Evolutionary conservation across 768 basidiomycete genomes (phyloP).

Genomic region (Tricholoma sp.): DNA sequence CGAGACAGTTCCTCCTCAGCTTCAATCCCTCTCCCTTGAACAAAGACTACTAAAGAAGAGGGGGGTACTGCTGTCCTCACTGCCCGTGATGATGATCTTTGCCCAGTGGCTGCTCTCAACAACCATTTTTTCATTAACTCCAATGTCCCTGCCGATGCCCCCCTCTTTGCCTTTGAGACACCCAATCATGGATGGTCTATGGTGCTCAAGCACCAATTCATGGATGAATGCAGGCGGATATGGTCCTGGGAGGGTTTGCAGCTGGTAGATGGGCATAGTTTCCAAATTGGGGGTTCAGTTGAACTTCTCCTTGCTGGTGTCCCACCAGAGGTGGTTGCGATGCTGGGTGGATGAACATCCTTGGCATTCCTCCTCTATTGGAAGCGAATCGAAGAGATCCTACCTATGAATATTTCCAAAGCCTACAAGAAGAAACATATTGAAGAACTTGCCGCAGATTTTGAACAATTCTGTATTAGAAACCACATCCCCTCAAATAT

Average conservation of each 20-base stretch:
- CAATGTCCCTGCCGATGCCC: constrained; percentile 1
- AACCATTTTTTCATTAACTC: constrained; percentile 18
- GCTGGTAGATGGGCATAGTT: constrained; percentile 17
- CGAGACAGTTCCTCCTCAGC: constrained; percentile 2
- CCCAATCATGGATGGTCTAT: neutral
- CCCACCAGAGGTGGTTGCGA: constrained; percentile 25
- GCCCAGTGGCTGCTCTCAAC: constrained; percentile 12
- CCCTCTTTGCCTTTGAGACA: constrained; percentile 12
- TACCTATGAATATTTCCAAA: neutral
- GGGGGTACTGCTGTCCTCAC: constrained; percentile 13
- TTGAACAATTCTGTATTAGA: too few species aligned
- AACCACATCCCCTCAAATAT: too few species aligned
- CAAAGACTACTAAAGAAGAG: constrained; percentile 22
- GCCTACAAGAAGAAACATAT: neutral
- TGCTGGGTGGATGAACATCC: constrained; percentile 27
- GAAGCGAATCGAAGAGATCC: constrained; percentile 15
- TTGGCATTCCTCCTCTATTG: constrained; percentile 31
- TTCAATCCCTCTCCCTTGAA: constrained; percentile 27
- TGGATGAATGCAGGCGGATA: neutral
- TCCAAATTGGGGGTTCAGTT: constrained; percentile 30
- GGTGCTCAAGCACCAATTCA: neutral
- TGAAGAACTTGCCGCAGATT: neutral
- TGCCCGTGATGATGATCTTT: too few species aligned
- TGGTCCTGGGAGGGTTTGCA: constrained; percentile 6
- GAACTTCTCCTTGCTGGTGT: constrained; percentile 25